Conservation (phyloP, 2,329 filamentous ascomycete species). For the Paraphaeosphaeria minitans region DNA sequence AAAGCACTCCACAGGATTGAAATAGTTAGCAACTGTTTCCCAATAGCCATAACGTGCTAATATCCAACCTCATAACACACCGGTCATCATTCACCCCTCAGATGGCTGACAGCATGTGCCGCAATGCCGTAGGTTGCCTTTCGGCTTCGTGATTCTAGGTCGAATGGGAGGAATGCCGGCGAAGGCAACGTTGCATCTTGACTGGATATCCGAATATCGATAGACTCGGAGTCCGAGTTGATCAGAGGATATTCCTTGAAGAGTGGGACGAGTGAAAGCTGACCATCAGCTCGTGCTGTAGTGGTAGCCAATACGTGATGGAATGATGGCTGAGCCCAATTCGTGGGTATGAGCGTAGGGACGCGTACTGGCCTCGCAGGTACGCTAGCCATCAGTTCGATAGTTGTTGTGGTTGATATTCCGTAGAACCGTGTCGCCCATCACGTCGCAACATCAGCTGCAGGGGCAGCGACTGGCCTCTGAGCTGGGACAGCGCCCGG, state of each 20-base stretch:
- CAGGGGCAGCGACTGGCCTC: constrained; percentile 4
- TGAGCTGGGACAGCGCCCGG: background rate
- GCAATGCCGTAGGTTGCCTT: background rate
- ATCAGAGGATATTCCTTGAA: background rate
- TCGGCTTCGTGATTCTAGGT: background rate
- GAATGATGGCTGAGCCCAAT: background rate
- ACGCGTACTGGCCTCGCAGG: background rate
- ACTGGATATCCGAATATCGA: background rate
- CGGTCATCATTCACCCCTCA: background rate
- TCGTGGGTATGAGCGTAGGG: background rate
- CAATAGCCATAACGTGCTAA: background rate
- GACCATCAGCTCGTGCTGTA: background rate
- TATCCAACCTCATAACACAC: background rate
- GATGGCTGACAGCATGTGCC: background rate
- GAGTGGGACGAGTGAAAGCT: constrained; percentile 5
- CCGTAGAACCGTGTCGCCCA: background rate
- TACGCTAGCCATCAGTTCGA: background rate
- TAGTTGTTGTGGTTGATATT: background rate
- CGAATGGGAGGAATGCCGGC: background rate
- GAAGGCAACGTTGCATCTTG: background rate
- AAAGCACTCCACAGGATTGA: background rate
- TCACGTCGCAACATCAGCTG: constrained; percentile 18
- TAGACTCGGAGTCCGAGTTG: background rate
- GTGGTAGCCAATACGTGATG: background rate
- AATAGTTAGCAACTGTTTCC: background rate